Evolutionary conservation across 2,329 filamentous ascomycete species (phyloP).

Genomic region (Aspergillus floridensis): DNA sequence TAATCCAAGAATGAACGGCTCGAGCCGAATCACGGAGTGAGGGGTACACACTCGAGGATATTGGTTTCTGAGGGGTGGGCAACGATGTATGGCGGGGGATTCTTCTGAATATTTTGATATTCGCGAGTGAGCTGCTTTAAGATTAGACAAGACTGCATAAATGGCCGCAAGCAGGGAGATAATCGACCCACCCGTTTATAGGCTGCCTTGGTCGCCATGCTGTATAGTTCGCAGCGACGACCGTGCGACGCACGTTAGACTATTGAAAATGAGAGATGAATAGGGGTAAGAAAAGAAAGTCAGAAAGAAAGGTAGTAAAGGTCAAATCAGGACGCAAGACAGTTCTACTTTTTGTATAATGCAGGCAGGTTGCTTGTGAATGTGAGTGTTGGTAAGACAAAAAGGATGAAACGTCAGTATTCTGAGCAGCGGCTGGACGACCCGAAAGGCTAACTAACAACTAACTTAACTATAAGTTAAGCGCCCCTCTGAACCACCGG

Average conservation of each 20-base stretch:
- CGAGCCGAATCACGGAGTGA: not conserved
- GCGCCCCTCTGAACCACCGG: not conserved
- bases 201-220: constrained; percentile 70
- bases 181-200: constrained; percentile 62
- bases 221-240: constrained; percentile 14
- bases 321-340: not conserved
- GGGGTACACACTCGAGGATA: constrained; percentile 72
- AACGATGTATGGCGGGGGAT: constrained; percentile 82
- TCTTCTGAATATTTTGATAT: constrained; percentile 65
- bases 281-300: not conserved
- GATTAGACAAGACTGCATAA: constrained; percentile 10
- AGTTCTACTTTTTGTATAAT: too few relatives aligned
- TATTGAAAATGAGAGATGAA: not conserved
- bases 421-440: not conserved
- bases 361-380: not conserved
- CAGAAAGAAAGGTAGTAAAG: not conserved
- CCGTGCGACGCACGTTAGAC: not conserved
- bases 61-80: constrained; percentile 88
- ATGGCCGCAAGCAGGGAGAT: not conserved
- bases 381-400: not conserved
- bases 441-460: not conserved
- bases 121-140: constrained; percentile 56
- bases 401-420: too few relatives aligned
- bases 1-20: not conserved
- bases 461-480: not conserved